Conservation (phyloP, 768 basidiomycete species). For the Tulasnella calospora region DNA sequence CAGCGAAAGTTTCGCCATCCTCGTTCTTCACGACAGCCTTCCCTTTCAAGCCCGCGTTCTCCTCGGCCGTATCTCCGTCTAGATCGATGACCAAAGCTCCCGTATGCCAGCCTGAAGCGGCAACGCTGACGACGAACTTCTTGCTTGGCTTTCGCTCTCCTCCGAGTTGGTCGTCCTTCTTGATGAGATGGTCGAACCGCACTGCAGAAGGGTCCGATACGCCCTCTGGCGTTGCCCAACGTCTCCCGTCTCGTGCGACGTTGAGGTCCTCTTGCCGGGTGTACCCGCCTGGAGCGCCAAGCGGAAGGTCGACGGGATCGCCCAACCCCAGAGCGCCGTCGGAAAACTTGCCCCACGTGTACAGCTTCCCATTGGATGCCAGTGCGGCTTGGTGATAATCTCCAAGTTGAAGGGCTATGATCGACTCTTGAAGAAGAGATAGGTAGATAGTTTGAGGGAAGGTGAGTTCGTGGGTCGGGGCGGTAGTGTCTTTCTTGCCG, state of each 20-base stretch:
- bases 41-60: not conserved
- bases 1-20: not conserved
- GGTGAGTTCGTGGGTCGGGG: constrained; percentile 43
- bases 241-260: constrained; percentile 30
- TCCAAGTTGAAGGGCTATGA: constrained; percentile 85
- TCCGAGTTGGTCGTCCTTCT: constrained; percentile 36
- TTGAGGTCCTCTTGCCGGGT: constrained; percentile 37
- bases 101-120: constrained; percentile 88
- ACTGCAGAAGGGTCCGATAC: constrained; percentile 65
- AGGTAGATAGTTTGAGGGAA: constrained; percentile 49
- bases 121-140: constrained; percentile 71
- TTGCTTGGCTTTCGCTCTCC: constrained; percentile 47
- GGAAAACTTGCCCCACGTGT: constrained; percentile 77
- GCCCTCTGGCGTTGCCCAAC: constrained; percentile 37
- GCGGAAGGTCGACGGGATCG: constrained; percentile 52
- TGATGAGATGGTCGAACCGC: constrained; percentile 45
- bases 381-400: constrained; percentile 91
- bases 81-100: constrained; percentile 84
- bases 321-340: constrained; percentile 83
- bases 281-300: constrained; percentile 61
- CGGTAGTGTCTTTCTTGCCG: constrained; percentile 46
- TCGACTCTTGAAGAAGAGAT: constrained; percentile 63
- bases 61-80: constrained; percentile 36
- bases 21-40: not conserved
- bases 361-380: constrained; percentile 65